A percentile compares a stretch with the other conserved stretches of the same genome.
Conservation (phyloP, 345 rosid genomes). For the Aurinia saxatilis region DNA sequence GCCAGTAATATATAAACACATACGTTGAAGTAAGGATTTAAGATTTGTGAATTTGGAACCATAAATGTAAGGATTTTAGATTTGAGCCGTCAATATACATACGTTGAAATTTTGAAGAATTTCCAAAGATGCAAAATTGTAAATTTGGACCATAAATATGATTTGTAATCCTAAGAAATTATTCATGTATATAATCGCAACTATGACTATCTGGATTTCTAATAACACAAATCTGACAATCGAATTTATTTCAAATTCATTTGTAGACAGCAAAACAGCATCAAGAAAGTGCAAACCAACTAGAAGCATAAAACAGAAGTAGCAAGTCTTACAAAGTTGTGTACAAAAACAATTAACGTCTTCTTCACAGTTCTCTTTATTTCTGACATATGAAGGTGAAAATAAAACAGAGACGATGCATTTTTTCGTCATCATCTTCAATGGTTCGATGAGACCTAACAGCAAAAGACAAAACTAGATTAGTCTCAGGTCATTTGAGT, state of each 20-base stretch:
- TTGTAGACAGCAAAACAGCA: not conserved
- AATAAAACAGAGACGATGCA: not conserved
- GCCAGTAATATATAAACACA: too few species aligned
- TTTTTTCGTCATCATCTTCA: constrained; percentile 26
- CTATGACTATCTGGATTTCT: not conserved
- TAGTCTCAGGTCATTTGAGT: not conserved
- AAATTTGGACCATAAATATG: not conserved
- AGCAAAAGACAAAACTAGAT: constrained; percentile 2
- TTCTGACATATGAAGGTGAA: constrained; percentile 19
- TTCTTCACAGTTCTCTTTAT: constrained; percentile 21
- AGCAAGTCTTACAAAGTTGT: constrained; percentile 22
- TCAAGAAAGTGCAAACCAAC: not conserved
- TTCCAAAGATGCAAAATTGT: too few species aligned
- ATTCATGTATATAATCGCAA: too few species aligned
- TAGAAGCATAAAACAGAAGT: not conserved
- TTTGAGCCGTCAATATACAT: too few species aligned
- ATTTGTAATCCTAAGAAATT: not conserved
- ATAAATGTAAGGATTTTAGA: too few species aligned
- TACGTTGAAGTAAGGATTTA: too few species aligned
- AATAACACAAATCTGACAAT: not conserved
- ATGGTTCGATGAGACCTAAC: constrained; percentile 12
- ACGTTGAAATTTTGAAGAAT: too few species aligned
- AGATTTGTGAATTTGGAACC: too few species aligned
- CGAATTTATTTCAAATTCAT: not conserved
- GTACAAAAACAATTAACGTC: constrained; percentile 5